These are phyloP conservation scores for Wickerhamiella shivajii DNA, from an alignment of 805 yeast species.

Conservation along the genomic window DNA sequence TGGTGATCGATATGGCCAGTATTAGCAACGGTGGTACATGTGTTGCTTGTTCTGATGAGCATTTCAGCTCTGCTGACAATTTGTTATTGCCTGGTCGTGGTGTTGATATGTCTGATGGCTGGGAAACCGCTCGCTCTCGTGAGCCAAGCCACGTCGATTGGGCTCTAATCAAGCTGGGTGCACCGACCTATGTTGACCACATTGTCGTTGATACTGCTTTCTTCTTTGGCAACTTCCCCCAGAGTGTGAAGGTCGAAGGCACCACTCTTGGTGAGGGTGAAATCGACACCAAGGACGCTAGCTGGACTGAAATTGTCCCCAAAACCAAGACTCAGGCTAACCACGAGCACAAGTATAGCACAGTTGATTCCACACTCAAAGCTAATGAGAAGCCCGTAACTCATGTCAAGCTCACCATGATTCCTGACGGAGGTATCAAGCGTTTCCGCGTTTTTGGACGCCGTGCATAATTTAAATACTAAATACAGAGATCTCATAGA, in stretches of 20 bases:
- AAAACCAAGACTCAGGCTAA: slow-evolving; percentile 73
- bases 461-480: too few species aligned
- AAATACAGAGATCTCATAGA: too few species aligned
- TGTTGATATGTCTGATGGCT: slow-evolving; percentile 92
- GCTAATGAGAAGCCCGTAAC: slow-evolving; percentile 30
- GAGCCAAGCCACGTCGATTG: slow-evolving; percentile 76
- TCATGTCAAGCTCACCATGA: slow-evolving; percentile 66
- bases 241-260: slow-evolving; percentile 57
- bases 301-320: slow-evolving; percentile 54
- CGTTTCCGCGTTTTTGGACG: slow-evolving; percentile 71
- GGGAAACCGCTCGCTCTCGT: slow-evolving; percentile 93
- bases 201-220: slow-evolving; percentile 83
- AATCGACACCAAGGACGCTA: slow-evolving; percentile 28
- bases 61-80: slow-evolving; percentile 85
- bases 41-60: slow-evolving; percentile 73
- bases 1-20: slow-evolving; percentile 58
- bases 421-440: slow-evolving; percentile 96
- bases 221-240: slow-evolving; percentile 91
- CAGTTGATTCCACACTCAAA: slow-evolving; percentile 18
- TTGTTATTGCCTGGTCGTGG: slow-evolving; percentile 88
- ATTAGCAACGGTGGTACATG: slow-evolving; percentile 85
- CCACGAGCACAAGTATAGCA: slow-evolving; percentile 46
- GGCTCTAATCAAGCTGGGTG: slow-evolving; percentile 74
- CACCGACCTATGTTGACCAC: slow-evolving; percentile 38
- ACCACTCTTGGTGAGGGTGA: slow-evolving; percentile 26